Base-by-base conservation (phyloP, 179 eudicot genomes). In the Carnegiea gigantea region DNA sequence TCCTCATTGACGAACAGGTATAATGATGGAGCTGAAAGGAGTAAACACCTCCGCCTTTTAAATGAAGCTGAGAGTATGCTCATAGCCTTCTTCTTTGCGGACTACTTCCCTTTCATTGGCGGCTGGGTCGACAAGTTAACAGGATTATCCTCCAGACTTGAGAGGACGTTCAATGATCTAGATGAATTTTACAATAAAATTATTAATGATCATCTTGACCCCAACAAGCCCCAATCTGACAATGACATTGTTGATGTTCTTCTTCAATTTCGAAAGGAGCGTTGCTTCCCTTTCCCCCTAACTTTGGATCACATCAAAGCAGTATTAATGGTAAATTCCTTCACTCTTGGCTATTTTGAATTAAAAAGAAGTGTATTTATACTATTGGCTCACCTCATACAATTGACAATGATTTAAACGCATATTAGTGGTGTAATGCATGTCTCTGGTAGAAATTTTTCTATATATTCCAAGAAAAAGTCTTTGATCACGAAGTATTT, bases 221-320 rank as follows among this genome's bases (percentile, higher is more conserved):
- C 60, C 0, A 59, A 53, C 4, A 43, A 12, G 1, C 60, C 8
- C 33, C 23, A 24, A 75, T 68, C 65, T 43, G 73, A 82, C 0
- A n/a, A 21, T 70, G 81, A 77, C 30, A 26, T 82, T 20, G 10
- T 82, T 60, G 82, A 84, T 43, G 62, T 81, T 75, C 62, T 84
- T 17, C 86, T 84, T 8, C 72, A 73, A 6, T 75, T 80, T 21
- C 62, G 33, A 9, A 40, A 40, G 40, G 75, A 81, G 9, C 23
- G 33, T 0, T 9, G 53, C 17, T 48, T 70, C 40, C 10, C 70
- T 8, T 54, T 80, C 46, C 70, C 72, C 33, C 77, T 80, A 62
- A 81, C 86, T 65, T 30, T 60, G 24, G 62, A 80, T 74, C 75
- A 84, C 5, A 80, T 84, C 54, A 84, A 84, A 73, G 83, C 75